These are phyloP conservation scores for Lachnellula subtilissima DNA, from an alignment of 2,329 filamentous ascomycete genomes.

Conservation along the genomic window DNA sequence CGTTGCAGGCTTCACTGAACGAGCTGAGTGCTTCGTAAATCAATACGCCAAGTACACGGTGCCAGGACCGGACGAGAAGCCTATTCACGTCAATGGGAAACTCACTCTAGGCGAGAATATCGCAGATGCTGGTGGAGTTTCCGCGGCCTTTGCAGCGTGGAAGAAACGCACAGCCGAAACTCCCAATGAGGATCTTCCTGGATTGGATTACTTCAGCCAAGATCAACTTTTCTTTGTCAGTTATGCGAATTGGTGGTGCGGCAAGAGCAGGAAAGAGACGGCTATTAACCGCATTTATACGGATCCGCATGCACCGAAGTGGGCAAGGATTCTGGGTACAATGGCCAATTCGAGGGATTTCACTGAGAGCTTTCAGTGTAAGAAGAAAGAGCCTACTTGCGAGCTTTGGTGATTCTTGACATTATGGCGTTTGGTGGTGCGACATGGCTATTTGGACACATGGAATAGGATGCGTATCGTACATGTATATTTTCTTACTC, in stretches of 20 bases:
- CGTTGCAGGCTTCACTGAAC: constrained; percentile 51
- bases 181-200: constrained; percentile 52
- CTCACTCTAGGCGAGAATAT: constrained; percentile 67
- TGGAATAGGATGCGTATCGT: background rate
- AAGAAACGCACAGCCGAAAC: constrained; percentile 49
- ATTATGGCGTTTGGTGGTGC: background rate
- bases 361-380: constrained; percentile 61
- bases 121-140: constrained; percentile 63
- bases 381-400: constrained; percentile 60
- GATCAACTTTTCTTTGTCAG: constrained; percentile 67
- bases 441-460: background rate
- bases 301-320: constrained; percentile 62
- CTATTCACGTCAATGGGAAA: constrained; percentile 57
- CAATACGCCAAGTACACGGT: constrained; percentile 61
- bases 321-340: constrained; percentile 57
- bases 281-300: constrained; percentile 54
- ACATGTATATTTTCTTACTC: background rate
- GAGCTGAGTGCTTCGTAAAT: constrained; percentile 61
- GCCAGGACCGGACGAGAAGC: constrained; percentile 49
- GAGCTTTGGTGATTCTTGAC: constrained; percentile 56
- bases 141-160: constrained; percentile 61
- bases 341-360: constrained; percentile 66
- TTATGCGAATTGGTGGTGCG: constrained; percentile 63
- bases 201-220: constrained; percentile 56
- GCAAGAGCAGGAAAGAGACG: constrained; percentile 55